Conservation (phyloP, 2,329 filamentous ascomycete species). For the Amauroascus niger region DNA sequence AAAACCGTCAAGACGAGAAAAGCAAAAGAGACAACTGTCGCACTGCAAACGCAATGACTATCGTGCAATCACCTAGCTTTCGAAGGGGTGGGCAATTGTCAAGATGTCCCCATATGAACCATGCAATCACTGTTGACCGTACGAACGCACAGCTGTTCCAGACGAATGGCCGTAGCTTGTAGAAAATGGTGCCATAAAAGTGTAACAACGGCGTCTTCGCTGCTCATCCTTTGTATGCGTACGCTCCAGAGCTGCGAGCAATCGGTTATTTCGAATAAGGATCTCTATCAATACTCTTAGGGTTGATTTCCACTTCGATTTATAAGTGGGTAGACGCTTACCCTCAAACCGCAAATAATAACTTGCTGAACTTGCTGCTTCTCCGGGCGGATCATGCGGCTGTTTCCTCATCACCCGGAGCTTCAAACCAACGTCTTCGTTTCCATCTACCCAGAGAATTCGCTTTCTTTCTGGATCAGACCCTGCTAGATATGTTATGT, state of each 20-base stretch:
- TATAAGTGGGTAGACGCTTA: not conserved
- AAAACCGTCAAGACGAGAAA: no score
- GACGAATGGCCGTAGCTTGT: no score
- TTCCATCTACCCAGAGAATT: not conserved
- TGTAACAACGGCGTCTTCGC: not conserved
- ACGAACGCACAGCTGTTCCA: no score
- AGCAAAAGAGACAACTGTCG: no score
- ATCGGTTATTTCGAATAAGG: not conserved
- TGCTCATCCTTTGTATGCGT: not conserved
- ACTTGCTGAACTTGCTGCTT: not conserved
- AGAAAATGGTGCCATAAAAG: not conserved
- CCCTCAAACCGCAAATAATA: conserved; percentile 1
- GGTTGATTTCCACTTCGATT: not conserved
- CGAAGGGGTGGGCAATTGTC: no score
- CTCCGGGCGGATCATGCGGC: not conserved
- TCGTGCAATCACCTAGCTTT: no score
- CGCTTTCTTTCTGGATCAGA: not conserved
- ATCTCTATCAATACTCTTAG: not conserved
- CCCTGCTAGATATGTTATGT: not conserved
- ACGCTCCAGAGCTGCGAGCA: not conserved
- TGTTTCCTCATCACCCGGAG: not conserved
- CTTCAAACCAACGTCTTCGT: conserved; percentile 1
- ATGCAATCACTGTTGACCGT: no score
- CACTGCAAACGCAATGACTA: no score
- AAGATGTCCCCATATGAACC: no score